A percentile compares a stretch with the other conserved stretches of the same genome.
phyloP scores from a whole-genome alignment of 78 protist genomes.

The Pigoraptor vietnamica region DNA sequence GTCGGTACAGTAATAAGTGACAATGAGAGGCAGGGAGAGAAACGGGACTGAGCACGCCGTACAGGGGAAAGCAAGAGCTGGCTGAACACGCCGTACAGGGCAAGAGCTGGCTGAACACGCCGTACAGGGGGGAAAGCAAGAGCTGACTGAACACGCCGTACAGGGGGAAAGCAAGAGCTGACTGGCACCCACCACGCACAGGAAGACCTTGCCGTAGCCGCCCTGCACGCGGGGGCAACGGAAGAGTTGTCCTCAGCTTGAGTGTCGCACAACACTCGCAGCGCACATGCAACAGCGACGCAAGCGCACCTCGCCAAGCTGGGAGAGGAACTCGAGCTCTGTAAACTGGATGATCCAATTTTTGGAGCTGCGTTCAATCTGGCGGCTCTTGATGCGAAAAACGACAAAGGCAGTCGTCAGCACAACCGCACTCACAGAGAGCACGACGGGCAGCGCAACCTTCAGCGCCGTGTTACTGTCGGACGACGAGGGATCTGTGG shows the following conservation, averaged over 20 bases:
- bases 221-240: not conserved
- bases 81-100: too few species aligned
- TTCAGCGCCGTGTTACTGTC: not conserved
- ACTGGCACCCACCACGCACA: not conserved
- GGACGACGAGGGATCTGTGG: not conserved
- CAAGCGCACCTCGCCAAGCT: not conserved
- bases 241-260: too few species aligned
- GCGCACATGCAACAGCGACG: not conserved
- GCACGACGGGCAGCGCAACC: not conserved
- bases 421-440: not conserved
- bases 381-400: not conserved
- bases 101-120: too few species aligned
- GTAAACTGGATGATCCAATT: not conserved
- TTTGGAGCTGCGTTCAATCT: not conserved
- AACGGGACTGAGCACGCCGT: too few species aligned
- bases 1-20: too few species aligned
- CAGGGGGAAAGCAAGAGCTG: not conserved
- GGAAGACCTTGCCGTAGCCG: not conserved
- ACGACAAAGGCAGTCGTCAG: not conserved
- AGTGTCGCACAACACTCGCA: too few species aligned
- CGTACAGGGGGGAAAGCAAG: too few species aligned
- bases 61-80: too few species aligned
- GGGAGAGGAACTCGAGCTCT: not conserved
- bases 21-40: too few species aligned
- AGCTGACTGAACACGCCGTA: too few species aligned